These are phyloP conservation scores for Pontederia crassipes DNA, from an alignment of 176 grass and related monocot species.

Conservation along the genomic window DNA sequence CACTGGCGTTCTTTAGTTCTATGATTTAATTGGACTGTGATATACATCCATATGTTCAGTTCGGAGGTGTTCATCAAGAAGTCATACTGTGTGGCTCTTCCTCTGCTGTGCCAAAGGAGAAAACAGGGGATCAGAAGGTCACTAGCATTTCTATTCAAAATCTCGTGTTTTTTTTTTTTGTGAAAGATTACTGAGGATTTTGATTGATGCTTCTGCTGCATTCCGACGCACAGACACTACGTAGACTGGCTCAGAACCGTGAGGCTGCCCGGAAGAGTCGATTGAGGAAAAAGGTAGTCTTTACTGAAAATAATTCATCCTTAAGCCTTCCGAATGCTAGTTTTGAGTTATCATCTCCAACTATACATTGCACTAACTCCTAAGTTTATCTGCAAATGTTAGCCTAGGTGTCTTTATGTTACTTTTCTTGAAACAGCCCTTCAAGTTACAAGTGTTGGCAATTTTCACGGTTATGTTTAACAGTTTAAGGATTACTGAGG, in stretches of 20 bases:
- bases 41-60: slow-evolving; percentile 10
- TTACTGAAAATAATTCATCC: neutral
- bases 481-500: too few relatives aligned
- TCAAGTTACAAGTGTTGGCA: too few relatives aligned
- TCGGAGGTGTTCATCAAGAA: slow-evolving; percentile 20
- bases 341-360: neutral
- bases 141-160: neutral
- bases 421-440: too few relatives aligned
- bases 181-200: neutral
- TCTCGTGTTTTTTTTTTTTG: neutral
- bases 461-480: too few relatives aligned
- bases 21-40: neutral
- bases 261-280: slow-evolving; percentile 87
- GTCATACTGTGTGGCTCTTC: slow-evolving; percentile 23
- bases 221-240: slow-evolving; percentile 32
- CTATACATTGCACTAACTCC: too few relatives aligned
- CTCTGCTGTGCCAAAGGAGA: slow-evolving; percentile 38
- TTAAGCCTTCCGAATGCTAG: neutral
- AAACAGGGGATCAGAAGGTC: slow-evolving; percentile 64
- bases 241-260: slow-evolving; percentile 83
- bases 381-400: too few relatives aligned
- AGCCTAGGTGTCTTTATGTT: too few relatives aligned
- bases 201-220: neutral
- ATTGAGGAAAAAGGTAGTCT: slow-evolving; percentile 65
- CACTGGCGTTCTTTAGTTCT: neutral